Conservation (phyloP, 2,329 filamentous ascomycete genomes). For the Aspergillus alliaceus region DNA sequence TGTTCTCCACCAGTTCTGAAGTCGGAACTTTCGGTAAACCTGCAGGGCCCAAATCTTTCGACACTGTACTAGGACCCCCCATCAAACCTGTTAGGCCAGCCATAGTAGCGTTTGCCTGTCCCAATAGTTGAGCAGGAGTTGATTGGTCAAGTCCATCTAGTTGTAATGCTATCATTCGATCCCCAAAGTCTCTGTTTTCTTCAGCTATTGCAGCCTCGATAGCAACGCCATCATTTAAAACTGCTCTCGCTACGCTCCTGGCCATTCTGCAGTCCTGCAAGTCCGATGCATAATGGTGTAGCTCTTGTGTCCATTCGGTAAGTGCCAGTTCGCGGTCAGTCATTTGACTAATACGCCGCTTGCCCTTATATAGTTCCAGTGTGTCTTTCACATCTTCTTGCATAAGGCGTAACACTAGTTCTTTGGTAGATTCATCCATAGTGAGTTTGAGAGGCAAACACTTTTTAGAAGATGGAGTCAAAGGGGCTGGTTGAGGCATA, state of each 20-base stretch:
- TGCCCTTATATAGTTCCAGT: background rate
- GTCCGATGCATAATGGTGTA: background rate
- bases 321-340: background rate
- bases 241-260: background rate
- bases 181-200: constrained; percentile 3
- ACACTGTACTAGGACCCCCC: background rate
- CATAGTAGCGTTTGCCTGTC: background rate
- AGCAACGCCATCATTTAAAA: constrained; percentile 7
- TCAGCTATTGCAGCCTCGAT: constrained; percentile 4
- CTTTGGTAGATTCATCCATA: constrained; percentile 2
- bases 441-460: too few species aligned
- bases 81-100: background rate
- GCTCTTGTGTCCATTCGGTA: background rate
- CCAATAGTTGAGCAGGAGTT: background rate
- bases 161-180: constrained; percentile 2
- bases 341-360: background rate
- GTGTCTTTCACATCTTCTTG: background rate
- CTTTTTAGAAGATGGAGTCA: too few species aligned
- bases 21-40: background rate
- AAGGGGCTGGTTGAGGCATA: too few species aligned
- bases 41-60: background rate
- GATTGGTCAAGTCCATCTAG: background rate
- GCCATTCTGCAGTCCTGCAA: constrained; percentile 3
- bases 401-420: constrained; percentile 3
- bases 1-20: background rate